Evolutionary conservation across 768 basidiomycete genomes (phyloP).

Genomic region (Panaeolus cyanescens): DNA sequence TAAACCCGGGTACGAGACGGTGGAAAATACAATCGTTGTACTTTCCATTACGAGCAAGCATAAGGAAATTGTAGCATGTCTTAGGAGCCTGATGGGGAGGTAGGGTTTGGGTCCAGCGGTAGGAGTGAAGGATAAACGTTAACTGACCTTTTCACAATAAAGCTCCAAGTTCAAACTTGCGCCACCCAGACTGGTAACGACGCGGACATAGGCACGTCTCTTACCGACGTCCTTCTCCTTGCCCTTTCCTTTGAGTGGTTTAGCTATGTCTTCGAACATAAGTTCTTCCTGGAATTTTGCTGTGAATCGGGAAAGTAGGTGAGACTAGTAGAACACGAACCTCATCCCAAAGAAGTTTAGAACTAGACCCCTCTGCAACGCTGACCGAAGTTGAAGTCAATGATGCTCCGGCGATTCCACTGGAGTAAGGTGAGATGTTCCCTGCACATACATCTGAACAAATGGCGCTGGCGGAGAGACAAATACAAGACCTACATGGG

Average conservation of each 20-base stretch:
- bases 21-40: slow-evolving; percentile 93
- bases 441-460: slow-evolving; percentile 41
- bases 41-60: slow-evolving; percentile 88
- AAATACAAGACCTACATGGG: slow-evolving; percentile 57
- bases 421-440: slow-evolving; percentile 92
- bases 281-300: slow-evolving; percentile 70
- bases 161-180: slow-evolving; percentile 83
- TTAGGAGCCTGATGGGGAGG: slow-evolving; percentile 75
- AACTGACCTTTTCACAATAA: slow-evolving; percentile 82
- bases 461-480: background rate
- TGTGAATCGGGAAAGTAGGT: background rate
- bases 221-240: slow-evolving; percentile 95
- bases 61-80: slow-evolving; percentile 97
- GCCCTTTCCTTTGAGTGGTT: slow-evolving; percentile 78
- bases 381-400: slow-evolving; percentile 92
- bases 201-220: slow-evolving; percentile 92
- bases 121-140: background rate
- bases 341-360: slow-evolving; percentile 95
- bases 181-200: slow-evolving; percentile 89
- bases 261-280: slow-evolving; percentile 94
- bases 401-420: slow-evolving; percentile 87
- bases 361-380: slow-evolving; percentile 58
- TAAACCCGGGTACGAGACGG: slow-evolving; percentile 91
- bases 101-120: background rate
- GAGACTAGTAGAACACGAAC: slow-evolving; percentile 34